Evolutionary conservation across 2,329 filamentous ascomycete species (phyloP), one percentile per base, ranked within the genome.

Genomic region (Metarhizium robertsii): DNA sequence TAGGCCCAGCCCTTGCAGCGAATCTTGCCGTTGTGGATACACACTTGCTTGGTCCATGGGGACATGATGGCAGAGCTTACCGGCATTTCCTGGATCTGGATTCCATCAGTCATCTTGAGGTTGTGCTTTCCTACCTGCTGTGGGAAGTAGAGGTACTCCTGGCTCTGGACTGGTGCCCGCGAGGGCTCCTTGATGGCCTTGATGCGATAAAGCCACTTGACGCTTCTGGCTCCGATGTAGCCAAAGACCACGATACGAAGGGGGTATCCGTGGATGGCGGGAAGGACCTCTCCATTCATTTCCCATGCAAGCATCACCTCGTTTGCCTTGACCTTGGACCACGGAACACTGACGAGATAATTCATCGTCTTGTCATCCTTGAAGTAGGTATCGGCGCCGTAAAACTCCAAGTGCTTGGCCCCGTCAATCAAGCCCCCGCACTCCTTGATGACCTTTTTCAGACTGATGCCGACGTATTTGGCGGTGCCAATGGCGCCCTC

Each of bases 341-440:
- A 85, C 0, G 86, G 86, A 0, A 88, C 82, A 14, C 76, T 81
- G 50, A 88, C 83, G 20, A 79, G 73, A 61, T 88, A 90, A 66
- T 89, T 89, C 70, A 79, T 80, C 0, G 79, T 75, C 48, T 85
- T 70, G 16, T 78, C 75, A 52, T 83, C 80, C 66, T 89, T 89
- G 73, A 89, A 86, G 63, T 90, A 89, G 0, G 84, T 87, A 56
- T 90, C 87, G 1, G 83, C 85, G 0, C 86, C 86, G 56, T 81
- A 83, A 51, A 90, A 78, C 60, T 89, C 85, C 13, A 89, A 67
- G 59, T 90, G 84, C 56, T 81, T 79, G 0, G 74, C 83, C 2
- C 73, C 71, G 11, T 71, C 71, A 1, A 65, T 59, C 2, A 87
- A 68, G 0, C 85, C 86, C 2, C 85, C 86, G 57, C 86, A 89